Percentiles rank a stretch among this genome's conserved stretches.
These are phyloP conservation scores for Aspergillus sp. DNA, from an alignment of 2,329 filamentous ascomycete species.

Conservation along the genomic window DNA sequence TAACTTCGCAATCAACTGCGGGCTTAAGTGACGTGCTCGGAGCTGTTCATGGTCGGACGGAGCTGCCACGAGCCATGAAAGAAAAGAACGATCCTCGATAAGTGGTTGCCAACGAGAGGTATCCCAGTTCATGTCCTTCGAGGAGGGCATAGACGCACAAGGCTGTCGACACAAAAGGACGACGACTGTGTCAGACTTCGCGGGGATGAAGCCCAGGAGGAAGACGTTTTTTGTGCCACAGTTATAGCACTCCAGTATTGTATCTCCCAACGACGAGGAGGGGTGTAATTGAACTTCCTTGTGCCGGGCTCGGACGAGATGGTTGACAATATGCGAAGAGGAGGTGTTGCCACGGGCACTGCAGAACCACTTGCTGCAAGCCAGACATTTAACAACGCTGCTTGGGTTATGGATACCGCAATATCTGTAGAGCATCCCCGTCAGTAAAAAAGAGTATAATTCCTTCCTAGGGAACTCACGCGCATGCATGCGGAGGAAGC, in stretches of 20 bases:
- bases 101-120: slow-evolving; percentile 95
- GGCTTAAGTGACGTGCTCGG: slow-evolving; percentile 82
- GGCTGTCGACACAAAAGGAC: slow-evolving; percentile 94
- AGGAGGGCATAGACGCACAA: slow-evolving; percentile 86
- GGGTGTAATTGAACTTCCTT: slow-evolving; percentile 98
- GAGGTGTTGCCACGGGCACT: slow-evolving; percentile 93
- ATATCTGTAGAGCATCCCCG: slow-evolving; percentile 49
- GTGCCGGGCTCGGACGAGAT: slow-evolving; percentile 90
- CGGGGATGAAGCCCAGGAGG: slow-evolving; percentile 91
- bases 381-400: slow-evolving; percentile 90
- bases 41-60: slow-evolving; percentile 94
- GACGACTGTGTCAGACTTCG: slow-evolving; percentile 96
- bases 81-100: slow-evolving; percentile 91
- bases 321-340: slow-evolving; percentile 96
- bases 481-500: slow-evolving; percentile 88
- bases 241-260: slow-evolving; percentile 96
- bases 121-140: slow-evolving; percentile 99
- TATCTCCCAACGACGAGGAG: slow-evolving; percentile 85
- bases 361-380: slow-evolving; percentile 98
- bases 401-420: slow-evolving; percentile 95
- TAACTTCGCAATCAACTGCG: slow-evolving; percentile 88
- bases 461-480: slow-evolving; percentile 50
- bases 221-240: slow-evolving; percentile 99
- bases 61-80: slow-evolving; percentile 82
- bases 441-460: slow-evolving; percentile 11